Evolutionary conservation across 352 stramenopile species (phyloP).

Genomic region (Saprolegnia diclina): DNA sequence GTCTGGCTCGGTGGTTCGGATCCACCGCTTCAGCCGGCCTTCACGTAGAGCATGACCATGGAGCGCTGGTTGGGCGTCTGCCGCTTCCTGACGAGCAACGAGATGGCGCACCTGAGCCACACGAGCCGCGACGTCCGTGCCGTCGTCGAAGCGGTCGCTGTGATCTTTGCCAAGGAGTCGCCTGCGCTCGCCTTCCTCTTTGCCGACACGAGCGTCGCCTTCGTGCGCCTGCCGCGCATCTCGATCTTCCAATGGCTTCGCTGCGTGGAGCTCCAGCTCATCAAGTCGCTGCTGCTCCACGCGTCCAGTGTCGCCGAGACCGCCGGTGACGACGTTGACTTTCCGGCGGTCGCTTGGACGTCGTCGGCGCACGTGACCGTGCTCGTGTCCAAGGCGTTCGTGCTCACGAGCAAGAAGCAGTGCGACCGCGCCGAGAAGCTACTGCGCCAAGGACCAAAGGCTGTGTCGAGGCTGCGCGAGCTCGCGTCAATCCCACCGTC

Average conservation of each 20-base stretch:
- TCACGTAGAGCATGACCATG: not conserved
- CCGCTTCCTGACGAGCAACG: conserved; percentile 22
- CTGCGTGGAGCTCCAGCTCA: conserved; percentile 13
- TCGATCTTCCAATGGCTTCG: conserved; percentile 20
- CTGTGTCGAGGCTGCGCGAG: conserved; percentile 63
- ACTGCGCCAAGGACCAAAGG: conserved; percentile 58
- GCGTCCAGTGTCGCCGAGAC: conserved; percentile 11
- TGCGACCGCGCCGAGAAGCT: conserved; percentile 69
- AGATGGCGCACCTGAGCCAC: conserved; percentile 11
- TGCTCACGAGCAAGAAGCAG: conserved; percentile 65
- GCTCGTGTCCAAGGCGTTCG: conserved; percentile 66
- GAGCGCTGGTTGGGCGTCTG: conserved; percentile 14
- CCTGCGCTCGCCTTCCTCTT: conserved; percentile 2
- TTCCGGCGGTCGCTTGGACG: not conserved
- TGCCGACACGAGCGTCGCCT: not conserved
- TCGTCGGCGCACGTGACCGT: conserved; percentile 28
- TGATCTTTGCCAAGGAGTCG: conserved; percentile 15
- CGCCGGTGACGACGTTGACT: not conserved
- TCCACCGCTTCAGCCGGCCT: too few relatives aligned
- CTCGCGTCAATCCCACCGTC: conserved; percentile 16
- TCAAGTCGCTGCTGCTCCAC: conserved; percentile 19
- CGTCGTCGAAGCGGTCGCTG: not conserved
- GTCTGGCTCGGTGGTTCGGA: too few relatives aligned
- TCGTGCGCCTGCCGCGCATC: not conserved
- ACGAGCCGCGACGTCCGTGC: conserved; percentile 10